Evolutionary conservation across 352 stramenopile genomes (phyloP).

Genomic region (Peronospora tabacina): DNA sequence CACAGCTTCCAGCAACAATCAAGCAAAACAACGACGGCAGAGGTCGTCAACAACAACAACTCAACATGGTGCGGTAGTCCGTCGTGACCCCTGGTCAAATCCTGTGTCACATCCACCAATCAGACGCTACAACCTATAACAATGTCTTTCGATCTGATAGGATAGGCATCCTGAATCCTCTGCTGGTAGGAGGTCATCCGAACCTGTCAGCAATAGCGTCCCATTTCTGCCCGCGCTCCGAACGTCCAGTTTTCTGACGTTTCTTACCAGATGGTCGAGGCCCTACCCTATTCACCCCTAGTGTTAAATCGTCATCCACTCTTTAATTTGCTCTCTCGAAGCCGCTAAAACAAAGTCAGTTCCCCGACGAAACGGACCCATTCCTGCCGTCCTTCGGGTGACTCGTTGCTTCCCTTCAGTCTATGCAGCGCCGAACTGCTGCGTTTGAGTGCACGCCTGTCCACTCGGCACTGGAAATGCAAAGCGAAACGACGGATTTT

Average conservation of each 20-base stretch:
- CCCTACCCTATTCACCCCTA: constrained; percentile 4
- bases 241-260: constrained; percentile 20
- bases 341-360: constrained; percentile 17
- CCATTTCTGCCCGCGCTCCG: too few species aligned
- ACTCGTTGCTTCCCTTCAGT: constrained; percentile 7
- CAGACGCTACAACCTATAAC: too few species aligned
- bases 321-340: constrained; percentile 7
- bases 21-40: too few species aligned
- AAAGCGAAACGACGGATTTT: constrained; percentile 43
- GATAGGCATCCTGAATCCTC: too few species aligned
- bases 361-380: constrained; percentile 20
- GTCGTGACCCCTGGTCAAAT: too few species aligned
- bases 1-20: too few species aligned
- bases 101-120: too few species aligned
- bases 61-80: too few species aligned
- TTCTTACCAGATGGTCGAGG: constrained; percentile 11
- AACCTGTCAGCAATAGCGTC: too few species aligned
- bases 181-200: too few species aligned
- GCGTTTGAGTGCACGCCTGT: constrained; percentile 22
- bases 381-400: background rate
- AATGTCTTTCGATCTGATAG: too few species aligned
- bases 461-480: constrained; percentile 29
- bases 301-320: constrained; percentile 2
- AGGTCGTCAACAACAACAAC: too few species aligned
- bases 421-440: constrained; percentile 25